Evolutionary conservation across 257 asterid species (phyloP).

Genomic region (Nicotiana undulata): DNA sequence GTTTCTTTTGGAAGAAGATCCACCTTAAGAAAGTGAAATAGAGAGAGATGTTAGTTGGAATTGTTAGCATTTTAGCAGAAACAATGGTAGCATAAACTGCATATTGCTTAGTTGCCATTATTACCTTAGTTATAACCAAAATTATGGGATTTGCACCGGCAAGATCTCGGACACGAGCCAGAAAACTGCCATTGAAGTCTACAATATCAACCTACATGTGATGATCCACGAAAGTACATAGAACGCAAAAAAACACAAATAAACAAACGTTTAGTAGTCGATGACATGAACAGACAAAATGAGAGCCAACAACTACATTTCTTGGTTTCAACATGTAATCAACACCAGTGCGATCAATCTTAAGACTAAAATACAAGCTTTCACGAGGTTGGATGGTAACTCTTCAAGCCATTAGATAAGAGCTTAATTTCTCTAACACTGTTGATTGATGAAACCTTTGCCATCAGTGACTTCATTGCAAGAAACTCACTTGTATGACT

Average conservation of each 20-base stretch:
- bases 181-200: slow-evolving; percentile 93
- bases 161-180: slow-evolving; percentile 79
- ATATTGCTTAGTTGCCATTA: not conserved
- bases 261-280: not conserved
- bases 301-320: not conserved
- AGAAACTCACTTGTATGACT: not conserved
- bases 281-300: not conserved
- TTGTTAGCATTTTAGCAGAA: not conserved
- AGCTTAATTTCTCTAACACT: not conserved
- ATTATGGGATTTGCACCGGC: slow-evolving; percentile 96
- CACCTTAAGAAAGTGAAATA: slow-evolving; percentile 38
- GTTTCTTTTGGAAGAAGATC: slow-evolving; percentile 99
- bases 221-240: slow-evolving; percentile 3
- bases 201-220: slow-evolving; percentile 79
- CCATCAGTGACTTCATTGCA: not conserved
- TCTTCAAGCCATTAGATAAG: not conserved
- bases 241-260: slow-evolving; percentile 1
- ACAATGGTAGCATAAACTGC: not conserved
- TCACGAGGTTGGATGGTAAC: not conserved
- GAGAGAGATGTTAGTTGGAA: slow-evolving; percentile 7
- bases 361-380: not conserved
- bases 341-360: not conserved
- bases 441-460: not conserved
- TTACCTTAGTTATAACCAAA: slow-evolving; percentile 87
- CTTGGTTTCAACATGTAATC: not conserved